Conservation (phyloP, 768 basidiomycete genomes). For the Trametes gibbosa region DNA sequence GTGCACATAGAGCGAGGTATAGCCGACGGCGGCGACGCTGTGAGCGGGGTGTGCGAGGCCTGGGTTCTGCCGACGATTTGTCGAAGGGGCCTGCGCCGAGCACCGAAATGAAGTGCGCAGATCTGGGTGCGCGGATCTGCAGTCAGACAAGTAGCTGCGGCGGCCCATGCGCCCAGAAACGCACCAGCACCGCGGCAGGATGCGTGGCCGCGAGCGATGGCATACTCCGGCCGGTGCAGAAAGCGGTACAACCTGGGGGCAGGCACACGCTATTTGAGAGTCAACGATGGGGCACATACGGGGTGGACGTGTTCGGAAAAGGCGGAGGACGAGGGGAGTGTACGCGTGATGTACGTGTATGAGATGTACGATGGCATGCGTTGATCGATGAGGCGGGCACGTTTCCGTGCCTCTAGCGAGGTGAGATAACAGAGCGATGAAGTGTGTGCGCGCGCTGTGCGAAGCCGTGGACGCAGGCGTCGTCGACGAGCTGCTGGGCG, state of each 20-base stretch:
- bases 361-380: neutral
- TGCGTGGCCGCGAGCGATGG: no score
- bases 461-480: neutral
- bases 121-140: neutral
- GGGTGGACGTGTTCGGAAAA: neutral
- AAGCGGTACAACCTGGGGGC: no score
- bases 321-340: neutral
- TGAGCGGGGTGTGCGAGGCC: neutral
- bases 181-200: no score
- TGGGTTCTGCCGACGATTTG: neutral
- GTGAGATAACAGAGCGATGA: neutral
- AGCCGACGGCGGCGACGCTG: neutral
- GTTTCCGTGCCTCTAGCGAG: neutral
- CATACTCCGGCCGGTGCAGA: no score
- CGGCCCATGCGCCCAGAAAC: no score
- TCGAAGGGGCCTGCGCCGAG: neutral
- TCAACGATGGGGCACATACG: neutral
- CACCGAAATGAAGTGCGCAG: neutral
- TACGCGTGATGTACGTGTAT: constrained; percentile 2
- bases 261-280: neutral
- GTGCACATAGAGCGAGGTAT: neutral
- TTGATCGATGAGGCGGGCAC: constrained; percentile 5
- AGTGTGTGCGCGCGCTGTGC: neutral
- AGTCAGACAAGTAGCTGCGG: neutral
- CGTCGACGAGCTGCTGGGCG: no score